Conservation (phyloP, 176 grass and related monocot genomes). For the Aegilops umbellulata region DNA sequence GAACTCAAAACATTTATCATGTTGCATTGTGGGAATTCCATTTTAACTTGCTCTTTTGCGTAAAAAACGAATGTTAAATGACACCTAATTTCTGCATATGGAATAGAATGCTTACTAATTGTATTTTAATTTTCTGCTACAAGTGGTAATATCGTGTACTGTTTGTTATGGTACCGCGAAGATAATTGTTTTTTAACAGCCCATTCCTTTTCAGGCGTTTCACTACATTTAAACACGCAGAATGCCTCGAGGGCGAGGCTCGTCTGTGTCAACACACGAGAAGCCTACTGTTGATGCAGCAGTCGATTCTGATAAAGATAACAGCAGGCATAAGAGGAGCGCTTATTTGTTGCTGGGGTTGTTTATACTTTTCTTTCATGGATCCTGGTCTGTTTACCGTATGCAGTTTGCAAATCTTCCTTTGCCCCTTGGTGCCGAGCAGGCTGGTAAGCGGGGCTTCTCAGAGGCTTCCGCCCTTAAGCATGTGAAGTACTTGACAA, state of each 20-base stretch:
- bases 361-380: constrained; percentile 72
- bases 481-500: constrained; percentile 79
- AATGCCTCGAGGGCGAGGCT: constrained; percentile 41
- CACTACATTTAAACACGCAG: constrained; percentile 6
- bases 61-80: background rate
- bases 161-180: background rate
- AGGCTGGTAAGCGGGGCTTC: constrained; percentile 85
- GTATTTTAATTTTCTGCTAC: background rate
- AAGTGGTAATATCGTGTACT: background rate
- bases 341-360: constrained; percentile 67
- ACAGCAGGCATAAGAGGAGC: constrained; percentile 48
- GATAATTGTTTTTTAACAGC: constrained; percentile 3
- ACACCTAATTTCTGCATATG: background rate
- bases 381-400: constrained; percentile 79
- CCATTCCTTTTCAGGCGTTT: constrained; percentile 12
- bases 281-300: constrained; percentile 34
- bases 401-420: constrained; percentile 72
- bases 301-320: constrained; percentile 22
- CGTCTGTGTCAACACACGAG: constrained; percentile 25
- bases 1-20: background rate
- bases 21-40: background rate
- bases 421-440: constrained; percentile 62
- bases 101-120: background rate
- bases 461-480: constrained; percentile 77
- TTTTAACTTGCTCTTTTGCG: background rate